Evolutionary conservation across 129 eudicot species (phyloP).

Genomic region (Erigeron canadensis): DNA sequence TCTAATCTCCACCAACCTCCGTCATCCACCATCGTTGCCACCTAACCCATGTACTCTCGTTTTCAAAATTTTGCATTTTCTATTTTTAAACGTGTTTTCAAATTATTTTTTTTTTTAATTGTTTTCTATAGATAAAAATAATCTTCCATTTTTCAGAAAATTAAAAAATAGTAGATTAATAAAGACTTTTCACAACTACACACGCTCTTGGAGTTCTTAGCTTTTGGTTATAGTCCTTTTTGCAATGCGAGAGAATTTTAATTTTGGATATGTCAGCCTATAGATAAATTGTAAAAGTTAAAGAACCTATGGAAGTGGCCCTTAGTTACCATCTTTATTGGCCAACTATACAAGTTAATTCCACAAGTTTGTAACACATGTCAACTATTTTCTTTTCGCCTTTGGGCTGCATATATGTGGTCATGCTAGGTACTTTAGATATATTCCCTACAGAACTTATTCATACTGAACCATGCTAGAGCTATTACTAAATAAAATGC

Average conservation of each 20-base stretch:
- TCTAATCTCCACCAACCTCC: too few species aligned
- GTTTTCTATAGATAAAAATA: too few species aligned
- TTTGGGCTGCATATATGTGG: conserved; percentile 23
- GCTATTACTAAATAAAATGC: too few species aligned
- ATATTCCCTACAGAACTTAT: conserved; percentile 16
- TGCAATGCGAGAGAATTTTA: background rate
- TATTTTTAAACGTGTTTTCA: too few species aligned
- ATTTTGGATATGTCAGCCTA: background rate
- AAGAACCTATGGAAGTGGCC: conserved; percentile 18
- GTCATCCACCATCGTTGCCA: too few species aligned
- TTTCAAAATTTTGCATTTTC: too few species aligned
- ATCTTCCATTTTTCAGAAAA: too few species aligned
- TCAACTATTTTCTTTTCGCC: background rate
- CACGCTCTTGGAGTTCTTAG: background rate
- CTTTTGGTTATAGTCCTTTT: conserved; percentile 14
- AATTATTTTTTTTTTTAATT: too few species aligned
- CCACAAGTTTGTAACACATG: conserved; percentile 13
- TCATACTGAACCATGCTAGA: background rate
- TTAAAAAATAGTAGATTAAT: too few species aligned
- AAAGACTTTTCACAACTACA: too few species aligned
- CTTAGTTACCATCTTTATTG: conserved; percentile 22
- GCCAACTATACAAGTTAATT: conserved; percentile 21
- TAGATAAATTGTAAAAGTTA: background rate
- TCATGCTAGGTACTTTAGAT: conserved; percentile 12
- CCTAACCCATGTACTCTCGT: too few species aligned